Evolutionary conservation across 2,329 filamentous ascomycete genomes (phyloP).

Genomic region (Clonostachys chloroleuca): DNA sequence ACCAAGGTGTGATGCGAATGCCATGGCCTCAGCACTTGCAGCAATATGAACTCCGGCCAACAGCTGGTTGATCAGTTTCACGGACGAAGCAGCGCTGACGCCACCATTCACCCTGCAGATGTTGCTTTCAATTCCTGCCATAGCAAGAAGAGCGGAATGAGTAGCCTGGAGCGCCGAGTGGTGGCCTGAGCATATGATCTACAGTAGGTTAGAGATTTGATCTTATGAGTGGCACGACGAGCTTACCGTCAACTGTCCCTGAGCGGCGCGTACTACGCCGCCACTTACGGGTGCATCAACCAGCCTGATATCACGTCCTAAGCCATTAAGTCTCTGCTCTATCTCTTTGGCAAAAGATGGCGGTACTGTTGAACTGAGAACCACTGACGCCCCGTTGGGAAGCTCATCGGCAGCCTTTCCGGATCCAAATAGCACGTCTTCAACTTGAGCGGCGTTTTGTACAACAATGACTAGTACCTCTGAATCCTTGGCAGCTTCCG

Average conservation of each 20-base stretch:
- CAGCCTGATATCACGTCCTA: slow-evolving; percentile 17
- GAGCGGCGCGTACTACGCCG: slow-evolving; percentile 25
- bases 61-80: slow-evolving; percentile 55
- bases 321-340: slow-evolving; percentile 8
- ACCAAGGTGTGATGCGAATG: slow-evolving; percentile 46
- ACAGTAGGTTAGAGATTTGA: slow-evolving; percentile 1
- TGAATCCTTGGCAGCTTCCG: slow-evolving; percentile 16
- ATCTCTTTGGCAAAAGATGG: slow-evolving; percentile 18
- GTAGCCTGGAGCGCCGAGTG: slow-evolving; percentile 11
- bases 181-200: slow-evolving; percentile 26
- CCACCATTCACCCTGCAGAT: slow-evolving; percentile 45
- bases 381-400: slow-evolving; percentile 17
- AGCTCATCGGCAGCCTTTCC: slow-evolving; percentile 17
- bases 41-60: slow-evolving; percentile 55
- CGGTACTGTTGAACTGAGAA: slow-evolving; percentile 28
- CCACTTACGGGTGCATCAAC: slow-evolving; percentile 31
- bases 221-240: background rate
- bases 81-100: slow-evolving; percentile 47
- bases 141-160: slow-evolving; percentile 17
- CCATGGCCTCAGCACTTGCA: slow-evolving; percentile 50
- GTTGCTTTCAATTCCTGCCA: slow-evolving; percentile 21
- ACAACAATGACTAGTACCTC: slow-evolving; percentile 28
- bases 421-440: slow-evolving; percentile 20
- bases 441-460: slow-evolving; percentile 23
- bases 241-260: slow-evolving; percentile 25